phyloP scores from a whole-genome alignment of 1,139 yeast species.

The Debaryomyces udenii region DNA sequence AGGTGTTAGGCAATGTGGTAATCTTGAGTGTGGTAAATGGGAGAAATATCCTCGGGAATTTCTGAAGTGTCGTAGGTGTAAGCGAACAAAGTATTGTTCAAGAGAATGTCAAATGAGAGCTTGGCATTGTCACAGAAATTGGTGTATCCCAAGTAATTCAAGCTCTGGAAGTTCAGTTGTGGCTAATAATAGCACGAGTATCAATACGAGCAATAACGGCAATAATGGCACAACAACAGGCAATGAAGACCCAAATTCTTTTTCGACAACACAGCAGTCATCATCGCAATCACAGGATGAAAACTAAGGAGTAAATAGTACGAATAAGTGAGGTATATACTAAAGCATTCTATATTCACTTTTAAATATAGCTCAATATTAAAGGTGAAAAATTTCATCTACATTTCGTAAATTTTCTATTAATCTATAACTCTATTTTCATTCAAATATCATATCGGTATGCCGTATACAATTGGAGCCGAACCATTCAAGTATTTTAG shows the following conservation, averaged over 20 bases:
- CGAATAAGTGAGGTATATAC: too few species aligned
- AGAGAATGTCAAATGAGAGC: slow-evolving; percentile 89
- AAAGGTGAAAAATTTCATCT: too few species aligned
- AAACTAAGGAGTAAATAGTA: not conserved
- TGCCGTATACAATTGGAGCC: slow-evolving; percentile 37
- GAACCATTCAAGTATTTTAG: slow-evolving; percentile 33
- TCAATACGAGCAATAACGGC: not conserved
- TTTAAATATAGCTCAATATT: slow-evolving; percentile 3
- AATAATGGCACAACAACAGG: not conserved
- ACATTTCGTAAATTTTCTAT: not conserved
- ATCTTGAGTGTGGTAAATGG: slow-evolving; percentile 94
- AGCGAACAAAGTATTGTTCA: slow-evolving; percentile 92
- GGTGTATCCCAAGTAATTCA: slow-evolving; percentile 72
- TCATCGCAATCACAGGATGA: slow-evolving; percentile 8
- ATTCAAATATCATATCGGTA: slow-evolving; percentile 18
- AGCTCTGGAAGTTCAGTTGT: slow-evolving; percentile 14
- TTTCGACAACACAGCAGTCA: slow-evolving; percentile 6
- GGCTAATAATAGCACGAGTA: not conserved
- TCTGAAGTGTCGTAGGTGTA: slow-evolving; percentile 93
- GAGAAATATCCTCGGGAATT: slow-evolving; percentile 87
- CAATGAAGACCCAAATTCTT: slow-evolving; percentile 2
- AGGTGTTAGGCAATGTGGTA: slow-evolving; percentile 95
- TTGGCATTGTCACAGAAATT: slow-evolving; percentile 90
- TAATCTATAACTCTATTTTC: not conserved
- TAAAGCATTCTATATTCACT: too few species aligned